Evolutionary conservation across 495 filamentous ascomycete genomes (phyloP).

Genomic region (Trichoderma virens): DNA sequence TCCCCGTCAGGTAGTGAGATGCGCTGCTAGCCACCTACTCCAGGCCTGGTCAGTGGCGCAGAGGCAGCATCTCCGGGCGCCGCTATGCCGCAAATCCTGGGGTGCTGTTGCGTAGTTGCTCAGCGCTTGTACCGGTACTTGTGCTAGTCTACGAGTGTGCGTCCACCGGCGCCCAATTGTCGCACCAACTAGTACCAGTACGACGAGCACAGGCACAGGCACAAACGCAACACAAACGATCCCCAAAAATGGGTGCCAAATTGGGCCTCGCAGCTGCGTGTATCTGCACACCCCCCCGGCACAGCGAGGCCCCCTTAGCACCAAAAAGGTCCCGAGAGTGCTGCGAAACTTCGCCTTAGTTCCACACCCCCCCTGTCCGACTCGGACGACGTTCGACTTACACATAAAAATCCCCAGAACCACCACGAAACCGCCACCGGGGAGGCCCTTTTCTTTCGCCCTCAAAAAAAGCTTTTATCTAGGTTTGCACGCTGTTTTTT

Average conservation of each 20-base stretch:
- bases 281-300: too few species aligned
- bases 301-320: neutral
- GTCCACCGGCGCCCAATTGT: too few species aligned
- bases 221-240: too few species aligned
- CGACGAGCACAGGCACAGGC: too few species aligned
- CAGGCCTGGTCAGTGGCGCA: neutral
- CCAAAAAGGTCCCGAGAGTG: neutral
- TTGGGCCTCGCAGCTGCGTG: too few species aligned
- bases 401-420: slow-evolving; percentile 7
- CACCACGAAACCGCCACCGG: slow-evolving; percentile 1
- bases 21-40: neutral
- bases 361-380: slow-evolving; percentile 4
- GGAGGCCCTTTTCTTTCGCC: neutral
- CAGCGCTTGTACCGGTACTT: neutral
- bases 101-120: neutral
- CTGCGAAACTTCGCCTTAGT: neutral
- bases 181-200: too few species aligned
- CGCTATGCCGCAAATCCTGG: neutral
- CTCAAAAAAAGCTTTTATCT: neutral
- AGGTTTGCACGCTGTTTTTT: neutral
- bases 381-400: slow-evolving; percentile 1
- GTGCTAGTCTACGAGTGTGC: too few species aligned
- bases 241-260: too few species aligned
- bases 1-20: neutral
- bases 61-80: neutral